A percentile compares a stretch with the other conserved stretches of the same genome.
phyloP scores from a whole-genome alignment of 192 early-diverging fungal species.

The Irineochytrium annulatum region DNA sequence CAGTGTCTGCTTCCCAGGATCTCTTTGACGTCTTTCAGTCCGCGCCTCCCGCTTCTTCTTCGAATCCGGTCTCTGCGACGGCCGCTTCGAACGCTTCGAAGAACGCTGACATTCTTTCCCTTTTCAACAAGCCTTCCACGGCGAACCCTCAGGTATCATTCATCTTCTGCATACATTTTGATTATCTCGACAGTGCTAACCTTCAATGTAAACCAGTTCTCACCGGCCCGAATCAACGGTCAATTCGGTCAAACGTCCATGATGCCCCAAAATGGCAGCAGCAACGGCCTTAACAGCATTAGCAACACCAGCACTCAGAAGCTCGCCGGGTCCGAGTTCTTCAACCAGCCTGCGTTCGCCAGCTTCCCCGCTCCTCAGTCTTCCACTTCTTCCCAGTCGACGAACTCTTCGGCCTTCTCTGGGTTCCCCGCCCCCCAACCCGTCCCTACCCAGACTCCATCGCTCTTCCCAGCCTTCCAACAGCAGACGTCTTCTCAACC shows the following conservation, averaged over 20 bases:
- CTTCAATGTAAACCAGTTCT: no score
- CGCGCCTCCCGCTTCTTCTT: background rate
- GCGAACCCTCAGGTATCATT: conserved; percentile 8
- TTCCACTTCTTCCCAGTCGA: background rate
- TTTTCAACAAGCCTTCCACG: conserved; percentile 23
- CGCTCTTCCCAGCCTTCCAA: conserved; percentile 5
- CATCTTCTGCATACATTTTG: background rate
- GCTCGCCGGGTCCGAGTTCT: background rate
- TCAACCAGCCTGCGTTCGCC: conserved; percentile 10
- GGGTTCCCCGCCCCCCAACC: background rate
- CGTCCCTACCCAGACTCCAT: conserved; percentile 13
- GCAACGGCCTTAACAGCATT: background rate
- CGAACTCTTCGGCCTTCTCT: conserved; percentile 14
- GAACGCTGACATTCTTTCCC: conserved; percentile 38
- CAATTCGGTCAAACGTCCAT: background rate
- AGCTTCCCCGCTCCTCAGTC: background rate
- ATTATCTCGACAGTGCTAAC: no score
- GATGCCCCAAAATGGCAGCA: background rate
- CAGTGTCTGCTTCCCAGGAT: conserved; percentile 27
- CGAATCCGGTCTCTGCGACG: conserved; percentile 14
- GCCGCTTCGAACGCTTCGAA: conserved; percentile 8
- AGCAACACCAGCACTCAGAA: background rate
- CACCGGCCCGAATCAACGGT: background rate
- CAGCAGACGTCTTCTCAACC: background rate
- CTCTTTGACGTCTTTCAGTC: conserved; percentile 36